Conservation (phyloP, 306 rosid genomes). For the Lupinus albus region DNA sequence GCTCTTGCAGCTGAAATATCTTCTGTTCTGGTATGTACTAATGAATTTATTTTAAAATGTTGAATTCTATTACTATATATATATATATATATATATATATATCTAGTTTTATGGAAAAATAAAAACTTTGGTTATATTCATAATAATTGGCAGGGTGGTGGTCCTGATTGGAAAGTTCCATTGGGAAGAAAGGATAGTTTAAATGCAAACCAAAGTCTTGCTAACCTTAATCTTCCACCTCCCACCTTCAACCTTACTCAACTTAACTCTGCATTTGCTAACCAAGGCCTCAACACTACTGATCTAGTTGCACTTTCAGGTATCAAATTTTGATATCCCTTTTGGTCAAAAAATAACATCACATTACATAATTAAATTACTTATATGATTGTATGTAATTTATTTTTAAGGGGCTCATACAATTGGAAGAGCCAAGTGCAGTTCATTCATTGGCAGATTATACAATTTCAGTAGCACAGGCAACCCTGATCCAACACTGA, state of each 20-base stretch:
- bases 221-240: conserved; percentile 45
- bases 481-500: conserved; percentile 46
- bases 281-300: conserved; percentile 40
- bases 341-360: too few species aligned
- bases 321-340: too few species aligned
- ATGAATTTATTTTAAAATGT: background rate
- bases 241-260: conserved; percentile 18
- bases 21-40: conserved; percentile 41
- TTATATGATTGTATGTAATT: background rate
- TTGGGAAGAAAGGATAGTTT: conserved; percentile 64
- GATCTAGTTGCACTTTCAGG: conserved; percentile 69
- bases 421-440: conserved; percentile 46
- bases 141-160: conserved; percentile 41
- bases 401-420: conserved; percentile 47
- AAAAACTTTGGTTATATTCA: too few species aligned
- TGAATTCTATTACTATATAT: background rate
- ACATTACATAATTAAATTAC: too few species aligned
- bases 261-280: conserved; percentile 23
- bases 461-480: conserved; percentile 37
- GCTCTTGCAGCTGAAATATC: conserved; percentile 57
- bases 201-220: conserved; percentile 47
- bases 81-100: too few species aligned
- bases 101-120: too few species aligned
- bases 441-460: conserved; percentile 17
- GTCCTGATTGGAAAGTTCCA: conserved; percentile 51